Conservation (phyloP, 116 monocot genomes). For the Phalaenopsis hybrid region DNA sequence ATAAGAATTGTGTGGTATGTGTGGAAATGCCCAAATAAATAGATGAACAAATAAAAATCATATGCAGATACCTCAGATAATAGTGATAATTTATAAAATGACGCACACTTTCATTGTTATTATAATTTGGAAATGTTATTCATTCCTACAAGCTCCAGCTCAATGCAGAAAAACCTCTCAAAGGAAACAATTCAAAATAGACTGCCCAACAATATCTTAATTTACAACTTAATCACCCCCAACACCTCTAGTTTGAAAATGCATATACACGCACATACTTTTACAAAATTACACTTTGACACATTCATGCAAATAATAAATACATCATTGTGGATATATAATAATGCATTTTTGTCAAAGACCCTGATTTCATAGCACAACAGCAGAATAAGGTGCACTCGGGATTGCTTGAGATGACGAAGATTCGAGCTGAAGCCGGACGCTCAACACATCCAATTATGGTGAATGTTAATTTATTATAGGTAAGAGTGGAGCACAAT, state of each 20-base stretch:
- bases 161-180: background rate
- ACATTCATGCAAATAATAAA: background rate
- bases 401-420: no score
- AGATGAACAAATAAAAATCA: no score
- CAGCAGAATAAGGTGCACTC: background rate
- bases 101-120: background rate
- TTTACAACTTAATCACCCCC: slow-evolving; percentile 1
- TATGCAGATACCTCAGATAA: no score
- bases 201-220: background rate
- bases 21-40: no score
- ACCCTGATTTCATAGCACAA: no score
- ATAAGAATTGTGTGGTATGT: no score
- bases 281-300: background rate
- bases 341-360: no score
- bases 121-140: background rate
- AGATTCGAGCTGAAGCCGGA: no score
- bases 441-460: no score
- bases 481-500: no score
- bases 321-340: no score
- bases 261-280: background rate
- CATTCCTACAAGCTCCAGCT: background rate
- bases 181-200: background rate
- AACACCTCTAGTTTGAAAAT: background rate
- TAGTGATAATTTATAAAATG: background rate
- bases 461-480: no score